Evolutionary conservation across 1,284 basidiomycete species (phyloP).

Genomic region (Puccinia sorghi): DNA sequence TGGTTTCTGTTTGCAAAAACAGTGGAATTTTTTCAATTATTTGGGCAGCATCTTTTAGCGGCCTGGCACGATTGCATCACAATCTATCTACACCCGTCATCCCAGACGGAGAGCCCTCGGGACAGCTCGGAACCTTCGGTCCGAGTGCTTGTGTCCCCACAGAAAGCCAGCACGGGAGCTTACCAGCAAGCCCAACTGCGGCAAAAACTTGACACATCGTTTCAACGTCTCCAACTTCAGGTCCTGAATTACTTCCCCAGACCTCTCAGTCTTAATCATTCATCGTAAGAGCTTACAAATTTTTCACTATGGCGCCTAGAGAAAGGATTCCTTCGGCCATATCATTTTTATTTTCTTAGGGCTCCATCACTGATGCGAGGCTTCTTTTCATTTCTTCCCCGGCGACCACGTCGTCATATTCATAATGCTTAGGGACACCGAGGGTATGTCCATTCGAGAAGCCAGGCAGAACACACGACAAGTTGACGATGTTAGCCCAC

Average conservation of each 20-base stretch:
- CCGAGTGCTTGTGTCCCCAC: constrained; percentile 10
- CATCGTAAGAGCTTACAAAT: neutral
- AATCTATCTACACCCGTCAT: neutral
- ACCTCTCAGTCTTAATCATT: constrained; percentile 7
- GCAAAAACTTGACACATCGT: neutral
- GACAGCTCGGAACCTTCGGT: neutral
- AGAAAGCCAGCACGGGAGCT: neutral
- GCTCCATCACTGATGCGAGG: too few relatives aligned
- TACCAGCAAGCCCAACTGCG: neutral
- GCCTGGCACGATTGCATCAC: constrained; percentile 16
- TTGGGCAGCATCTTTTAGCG: constrained; percentile 10
- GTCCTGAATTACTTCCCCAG: neutral
- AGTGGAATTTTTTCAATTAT: constrained; percentile 25
- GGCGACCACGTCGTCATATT: neutral
- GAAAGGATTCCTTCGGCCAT: neutral
- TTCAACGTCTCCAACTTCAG: constrained; percentile 3
- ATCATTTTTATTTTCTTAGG: neutral
- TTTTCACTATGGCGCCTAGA: neutral
- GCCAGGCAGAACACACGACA: neutral
- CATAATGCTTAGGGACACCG: neutral
- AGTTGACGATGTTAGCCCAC: neutral
- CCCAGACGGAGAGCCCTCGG: neutral
- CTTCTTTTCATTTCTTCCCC: neutral
- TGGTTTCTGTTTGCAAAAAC: neutral
- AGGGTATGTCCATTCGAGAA: neutral